Evolutionary conservation across 805 yeast species (phyloP), one percentile per base, ranked within the genome.

Genomic region (Teunomyces funiuensis): DNA sequence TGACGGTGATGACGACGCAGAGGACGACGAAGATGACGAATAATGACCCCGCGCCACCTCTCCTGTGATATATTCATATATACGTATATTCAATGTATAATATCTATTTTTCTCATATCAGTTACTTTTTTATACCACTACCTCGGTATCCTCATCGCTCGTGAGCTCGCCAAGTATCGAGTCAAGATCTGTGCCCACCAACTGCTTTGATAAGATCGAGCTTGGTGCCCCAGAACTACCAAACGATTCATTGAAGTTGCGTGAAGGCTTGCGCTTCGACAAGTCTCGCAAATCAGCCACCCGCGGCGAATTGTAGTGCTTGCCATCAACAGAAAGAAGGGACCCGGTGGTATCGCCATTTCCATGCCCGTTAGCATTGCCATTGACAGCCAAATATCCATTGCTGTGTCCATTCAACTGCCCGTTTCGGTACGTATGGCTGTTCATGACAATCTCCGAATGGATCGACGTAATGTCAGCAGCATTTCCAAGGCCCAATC

Each of bases 1-100:
- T 20, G 82, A 71, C 34, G 82, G 75, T 19, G 83, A 75, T 30
- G 77, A 74, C 37, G 72, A 55, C 31, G 60, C 44, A 30, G 45
- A 45, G 26, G 43, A 44, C 29, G 44, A 41, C 26, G 44, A 43
- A n/a, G 33, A 40, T 28, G 37, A 33, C 28, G 37, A 33, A 22
- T 22, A 33, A 33, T 33, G 28, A 33, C 11, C 25, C 13, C 13
- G 18, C 30, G 9, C 30, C 14, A 19, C 16, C 25, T 22, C 20
- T 31, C 27, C 25, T 20, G 28, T 15, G 16, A 6, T 4, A 17
- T 14, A 15, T 33, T 16, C 27, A 33, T 33, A 26, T 38, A 26
- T 36, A 22, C 34, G 25, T 16, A 11, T 27, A 13, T 37, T 17
- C 14, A 15, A 10, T 25, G 36, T 31, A 14, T 34, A 40, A 30